Evolutionary conservation across 1,284 basidiomycete genomes (phyloP), one percentile per base, ranked within the genome.

Genomic region (Tremellales sp.): DNA sequence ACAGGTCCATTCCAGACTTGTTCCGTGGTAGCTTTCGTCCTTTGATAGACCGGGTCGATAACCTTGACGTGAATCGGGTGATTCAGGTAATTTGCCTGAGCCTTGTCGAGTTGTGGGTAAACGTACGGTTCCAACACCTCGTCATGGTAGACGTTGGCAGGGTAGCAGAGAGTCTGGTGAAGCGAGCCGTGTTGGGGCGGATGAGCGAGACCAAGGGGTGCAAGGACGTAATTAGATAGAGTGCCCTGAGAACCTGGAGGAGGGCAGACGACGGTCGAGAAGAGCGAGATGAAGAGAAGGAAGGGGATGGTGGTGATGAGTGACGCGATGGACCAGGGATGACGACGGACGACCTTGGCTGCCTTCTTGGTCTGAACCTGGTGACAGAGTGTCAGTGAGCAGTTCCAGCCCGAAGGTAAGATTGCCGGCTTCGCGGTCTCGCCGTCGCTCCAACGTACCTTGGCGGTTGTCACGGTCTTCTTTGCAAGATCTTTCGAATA

Each of bases 211-310:
- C 66, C 68, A 12, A 71, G 51, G 4, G 64, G 59, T 17, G 57
- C 53, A n/a, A 67, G 57, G 19, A 67, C 54, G 41, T 60, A 59
- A 43, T 43, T 49, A n/a, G 64, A 63, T 29, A 70, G 43, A 12
- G 53, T 49, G 5, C 62, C 62, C 7, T 56, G 49, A 15, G 54
- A 43, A 26, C 49, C 12, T 0, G 67, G 61, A 7, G 63, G 67
- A 4, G 70, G 70, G 50, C 70, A 72, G 29, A 68, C 43, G 29
- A 72, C 60, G 19, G 65, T 69, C 4, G 70, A 72, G 46, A 65
- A 59, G 29, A 71, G 61, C 1, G 68, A 70, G 31, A 65, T 51
- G 48, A 62, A 44, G 36, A 72, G 36, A 42, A 72, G 51, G 52
- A 68, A 51, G 19, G 70, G 70, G 21, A 71, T 31, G 15, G 68